phyloP scores from a whole-genome alignment of 106 monocot genomes.

The Dendrobium catenatum region DNA sequence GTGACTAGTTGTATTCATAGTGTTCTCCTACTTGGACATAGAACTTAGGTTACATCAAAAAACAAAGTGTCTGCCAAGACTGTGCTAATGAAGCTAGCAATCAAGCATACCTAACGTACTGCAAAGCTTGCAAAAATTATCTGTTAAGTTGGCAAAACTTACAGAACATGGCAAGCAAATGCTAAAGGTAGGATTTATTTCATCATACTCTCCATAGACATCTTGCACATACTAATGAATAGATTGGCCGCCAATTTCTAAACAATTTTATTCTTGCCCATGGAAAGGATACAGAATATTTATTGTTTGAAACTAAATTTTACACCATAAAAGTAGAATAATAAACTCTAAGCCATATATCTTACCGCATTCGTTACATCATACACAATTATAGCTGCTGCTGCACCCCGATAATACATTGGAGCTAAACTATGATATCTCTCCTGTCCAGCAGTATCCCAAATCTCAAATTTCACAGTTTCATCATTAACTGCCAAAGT shows the following conservation, averaged over 20 bases:
- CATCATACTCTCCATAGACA: not conserved
- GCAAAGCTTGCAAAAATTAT: not conserved
- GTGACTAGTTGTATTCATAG: too few species aligned
- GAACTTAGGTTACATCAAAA: too few species aligned
- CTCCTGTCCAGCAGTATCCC: conserved; percentile 98
- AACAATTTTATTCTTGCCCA: not conserved
- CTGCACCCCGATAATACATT: conserved; percentile 96
- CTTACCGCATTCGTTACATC: conserved; percentile 85
- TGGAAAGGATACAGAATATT: not conserved
- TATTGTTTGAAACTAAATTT: not conserved
- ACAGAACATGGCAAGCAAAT: not conserved
- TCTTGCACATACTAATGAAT: not conserved
- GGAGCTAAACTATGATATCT: conserved; percentile 97
- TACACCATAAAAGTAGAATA: not conserved
- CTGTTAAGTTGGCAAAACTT: not conserved
- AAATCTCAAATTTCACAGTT: conserved; percentile 91
- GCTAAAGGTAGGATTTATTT: not conserved
- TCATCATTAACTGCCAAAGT: conserved; percentile 60
- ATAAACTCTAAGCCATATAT: not conserved
- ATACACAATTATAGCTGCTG: conserved; percentile 89
- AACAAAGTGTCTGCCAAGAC: too few species aligned
- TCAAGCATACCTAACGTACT: not conserved
- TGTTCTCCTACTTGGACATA: too few species aligned
- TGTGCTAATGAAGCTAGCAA: too few species aligned
- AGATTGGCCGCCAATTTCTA: not conserved